Conservation (phyloP, 164 flowering plant genomes). For the Dillenia suffruticosa region DNA sequence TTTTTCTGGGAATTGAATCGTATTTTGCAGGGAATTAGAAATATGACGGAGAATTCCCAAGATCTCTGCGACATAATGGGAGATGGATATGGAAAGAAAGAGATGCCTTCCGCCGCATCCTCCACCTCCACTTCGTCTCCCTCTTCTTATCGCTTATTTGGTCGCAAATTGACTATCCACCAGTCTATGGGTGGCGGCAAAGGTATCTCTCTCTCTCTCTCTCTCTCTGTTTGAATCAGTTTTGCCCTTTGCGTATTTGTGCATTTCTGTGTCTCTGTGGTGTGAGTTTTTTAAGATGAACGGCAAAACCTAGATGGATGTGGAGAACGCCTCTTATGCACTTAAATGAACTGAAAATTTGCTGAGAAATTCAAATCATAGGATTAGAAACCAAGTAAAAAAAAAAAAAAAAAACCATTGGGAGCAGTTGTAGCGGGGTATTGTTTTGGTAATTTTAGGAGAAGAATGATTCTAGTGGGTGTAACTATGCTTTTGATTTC, state of each 20-base stretch:
- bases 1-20: no score
- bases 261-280: background rate
- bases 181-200: conserved; percentile 35
- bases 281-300: background rate
- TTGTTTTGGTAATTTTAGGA: no score
- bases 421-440: no score
- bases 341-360: no score
- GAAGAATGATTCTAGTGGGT: no score
- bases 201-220: conserved; percentile 15
- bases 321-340: no score
- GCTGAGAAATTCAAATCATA: no score
- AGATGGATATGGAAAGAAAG: conserved; percentile 17
- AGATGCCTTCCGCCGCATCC: conserved; percentile 12
- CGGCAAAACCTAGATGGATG: no score
- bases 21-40: no score
- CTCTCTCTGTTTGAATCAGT: background rate
- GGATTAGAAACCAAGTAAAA: no score
- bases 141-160: conserved; percentile 21
- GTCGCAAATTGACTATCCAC: conserved; percentile 20
- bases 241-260: background rate
- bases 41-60: conserved; percentile 28
- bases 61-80: conserved; percentile 19
- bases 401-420: no score
- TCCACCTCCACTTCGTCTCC: conserved; percentile 14
- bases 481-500: no score